Conservation (phyloP, 1,284 basidiomycete genomes). For the Microbotryomycetes sp. region DNA sequence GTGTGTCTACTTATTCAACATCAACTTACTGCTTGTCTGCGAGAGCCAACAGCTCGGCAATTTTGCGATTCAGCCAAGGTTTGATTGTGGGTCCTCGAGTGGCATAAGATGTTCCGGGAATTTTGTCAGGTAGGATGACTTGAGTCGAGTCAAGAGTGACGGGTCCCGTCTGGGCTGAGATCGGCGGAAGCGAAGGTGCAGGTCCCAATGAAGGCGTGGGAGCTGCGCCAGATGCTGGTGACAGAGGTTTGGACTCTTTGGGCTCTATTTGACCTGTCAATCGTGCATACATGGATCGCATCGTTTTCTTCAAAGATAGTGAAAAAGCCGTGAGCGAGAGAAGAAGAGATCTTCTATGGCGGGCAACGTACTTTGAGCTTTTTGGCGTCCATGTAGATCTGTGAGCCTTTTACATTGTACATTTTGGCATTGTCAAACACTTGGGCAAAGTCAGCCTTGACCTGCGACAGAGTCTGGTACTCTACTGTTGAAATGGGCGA, state of each 20-base stretch:
- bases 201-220: neutral
- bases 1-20: neutral
- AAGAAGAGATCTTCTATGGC: neutral
- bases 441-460: constrained; percentile 33
- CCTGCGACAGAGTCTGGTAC: constrained; percentile 28
- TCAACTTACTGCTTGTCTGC: constrained; percentile 21
- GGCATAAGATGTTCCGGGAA: neutral
- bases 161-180: neutral
- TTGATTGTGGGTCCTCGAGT: constrained; percentile 24
- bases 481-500: neutral
- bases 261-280: constrained; percentile 23
- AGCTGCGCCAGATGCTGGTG: neutral
- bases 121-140: neutral
- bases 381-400: constrained; percentile 35
- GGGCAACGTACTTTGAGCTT: constrained; percentile 22
- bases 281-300: constrained; percentile 18
- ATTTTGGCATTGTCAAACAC: constrained; percentile 36
- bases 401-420: constrained; percentile 32
- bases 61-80: constrained; percentile 31
- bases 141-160: neutral
- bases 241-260: constrained; percentile 4
- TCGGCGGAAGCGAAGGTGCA: neutral
- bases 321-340: neutral
- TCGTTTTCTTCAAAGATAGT: constrained; percentile 8
- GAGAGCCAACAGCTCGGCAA: constrained; percentile 23